phyloP scores from a whole-genome alignment of 1,139 yeast species.

The Suhomyces terraborum region DNA sequence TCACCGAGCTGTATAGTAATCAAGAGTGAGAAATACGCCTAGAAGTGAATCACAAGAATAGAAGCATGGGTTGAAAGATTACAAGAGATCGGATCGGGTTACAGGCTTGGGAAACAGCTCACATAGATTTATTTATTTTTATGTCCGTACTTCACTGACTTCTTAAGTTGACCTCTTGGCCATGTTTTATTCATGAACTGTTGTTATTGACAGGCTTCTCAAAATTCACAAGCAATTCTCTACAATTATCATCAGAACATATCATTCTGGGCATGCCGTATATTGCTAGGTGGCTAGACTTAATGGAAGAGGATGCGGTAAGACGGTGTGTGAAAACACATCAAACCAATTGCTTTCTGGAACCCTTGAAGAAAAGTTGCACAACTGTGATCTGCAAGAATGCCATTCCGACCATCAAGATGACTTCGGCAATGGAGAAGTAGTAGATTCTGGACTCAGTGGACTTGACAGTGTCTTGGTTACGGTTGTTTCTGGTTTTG shows the following conservation, averaged over 20 bases:
- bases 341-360: conserved; percentile 76
- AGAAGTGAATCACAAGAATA: too few species aligned
- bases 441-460: conserved; percentile 86
- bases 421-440: conserved; percentile 79
- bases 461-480: conserved; percentile 86
- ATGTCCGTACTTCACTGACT: too few species aligned
- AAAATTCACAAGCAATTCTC: too few species aligned
- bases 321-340: too few species aligned
- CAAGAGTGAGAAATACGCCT: too few species aligned
- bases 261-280: background rate
- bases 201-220: background rate
- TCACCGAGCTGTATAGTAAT: too few species aligned
- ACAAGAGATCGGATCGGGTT: too few species aligned
- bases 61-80: too few species aligned
- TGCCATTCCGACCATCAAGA: conserved; percentile 85
- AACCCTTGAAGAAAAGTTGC: conserved; percentile 82
- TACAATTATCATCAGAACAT: background rate
- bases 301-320: background rate
- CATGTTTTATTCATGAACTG: too few species aligned
- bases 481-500: conserved; percentile 89
- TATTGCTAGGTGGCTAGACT: conserved; percentile 3
- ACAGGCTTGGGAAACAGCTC: too few species aligned
- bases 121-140: too few species aligned
- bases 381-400: conserved; percentile 79
- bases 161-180: too few species aligned